A percentile compares a stretch with the other conserved stretches of the same genome.
Evolutionary conservation across 192 early-diverging fungal species (phyloP).

Genomic region (Coemansia sp.): DNA sequence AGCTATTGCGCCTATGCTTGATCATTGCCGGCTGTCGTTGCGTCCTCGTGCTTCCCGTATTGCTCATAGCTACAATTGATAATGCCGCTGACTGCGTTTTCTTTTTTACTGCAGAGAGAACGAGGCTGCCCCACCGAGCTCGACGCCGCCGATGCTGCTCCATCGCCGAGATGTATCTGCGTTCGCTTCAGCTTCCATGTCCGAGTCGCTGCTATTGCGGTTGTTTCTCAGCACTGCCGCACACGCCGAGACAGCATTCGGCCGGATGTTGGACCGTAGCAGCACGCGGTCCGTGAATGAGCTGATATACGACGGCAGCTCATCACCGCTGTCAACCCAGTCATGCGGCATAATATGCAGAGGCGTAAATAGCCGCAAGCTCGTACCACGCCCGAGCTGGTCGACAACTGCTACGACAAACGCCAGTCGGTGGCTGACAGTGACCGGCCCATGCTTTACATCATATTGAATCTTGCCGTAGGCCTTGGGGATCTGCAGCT

Average conservation of each 20-base stretch:
- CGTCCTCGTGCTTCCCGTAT: no score
- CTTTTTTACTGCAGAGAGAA: neutral
- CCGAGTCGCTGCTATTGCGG: neutral
- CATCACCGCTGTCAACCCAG: conserved; percentile 25
- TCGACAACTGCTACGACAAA: conserved; percentile 54
- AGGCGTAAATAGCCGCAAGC: conserved; percentile 50
- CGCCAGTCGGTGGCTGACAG: conserved; percentile 50
- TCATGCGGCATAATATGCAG: conserved; percentile 53
- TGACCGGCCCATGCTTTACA: conserved; percentile 49
- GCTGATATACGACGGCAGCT: conserved; percentile 44
- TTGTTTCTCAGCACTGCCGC: neutral
- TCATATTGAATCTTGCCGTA: conserved; percentile 54
- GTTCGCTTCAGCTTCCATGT: neutral
- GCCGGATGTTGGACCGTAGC: conserved; percentile 12
- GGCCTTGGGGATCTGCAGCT: conserved; percentile 48
- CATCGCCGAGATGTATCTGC: neutral
- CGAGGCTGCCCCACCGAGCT: neutral
- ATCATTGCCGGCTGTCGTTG: neutral
- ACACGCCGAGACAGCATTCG: conserved; percentile 1
- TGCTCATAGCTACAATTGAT: neutral
- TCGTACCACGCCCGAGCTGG: conserved; percentile 43
- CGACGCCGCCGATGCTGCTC: conserved; percentile 3
- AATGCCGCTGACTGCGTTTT: neutral
- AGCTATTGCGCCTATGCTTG: neutral
- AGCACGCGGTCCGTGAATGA: conserved; percentile 50